phyloP scores from a whole-genome alignment of 306 rosid genomes.

The Cucumis melo region DNA sequence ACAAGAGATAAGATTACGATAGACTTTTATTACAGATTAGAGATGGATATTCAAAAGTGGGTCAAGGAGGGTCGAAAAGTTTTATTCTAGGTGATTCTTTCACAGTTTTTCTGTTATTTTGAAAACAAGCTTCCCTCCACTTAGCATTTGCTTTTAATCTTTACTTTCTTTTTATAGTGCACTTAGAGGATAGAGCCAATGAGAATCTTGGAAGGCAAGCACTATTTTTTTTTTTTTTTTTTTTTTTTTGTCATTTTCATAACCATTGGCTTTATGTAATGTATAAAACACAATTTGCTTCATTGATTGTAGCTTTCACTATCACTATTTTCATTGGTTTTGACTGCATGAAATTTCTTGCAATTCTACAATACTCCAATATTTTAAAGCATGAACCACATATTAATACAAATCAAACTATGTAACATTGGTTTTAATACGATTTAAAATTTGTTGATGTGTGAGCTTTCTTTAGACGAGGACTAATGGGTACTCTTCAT shows the following conservation, averaged over 20 bases:
- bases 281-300: background rate
- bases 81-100: background rate
- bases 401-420: background rate
- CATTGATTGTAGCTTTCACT: background rate
- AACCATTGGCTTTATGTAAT: background rate
- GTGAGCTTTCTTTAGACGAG: background rate
- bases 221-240: background rate
- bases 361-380: background rate
- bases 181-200: background rate
- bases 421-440: background rate
- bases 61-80: background rate
- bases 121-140: background rate
- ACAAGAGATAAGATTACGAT: background rate
- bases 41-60: background rate
- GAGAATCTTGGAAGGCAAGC: background rate
- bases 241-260: background rate
- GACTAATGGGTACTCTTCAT: background rate
- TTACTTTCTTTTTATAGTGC: background rate
- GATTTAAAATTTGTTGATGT: background rate
- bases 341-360: background rate
- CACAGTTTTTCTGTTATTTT: slow-evolving; percentile 2
- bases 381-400: background rate
- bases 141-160: background rate
- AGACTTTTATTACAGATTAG: background rate
- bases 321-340: background rate